Evolutionary conservation across 441 rosid genomes (phyloP).

Genomic region (Gossypium schwendimanii): DNA sequence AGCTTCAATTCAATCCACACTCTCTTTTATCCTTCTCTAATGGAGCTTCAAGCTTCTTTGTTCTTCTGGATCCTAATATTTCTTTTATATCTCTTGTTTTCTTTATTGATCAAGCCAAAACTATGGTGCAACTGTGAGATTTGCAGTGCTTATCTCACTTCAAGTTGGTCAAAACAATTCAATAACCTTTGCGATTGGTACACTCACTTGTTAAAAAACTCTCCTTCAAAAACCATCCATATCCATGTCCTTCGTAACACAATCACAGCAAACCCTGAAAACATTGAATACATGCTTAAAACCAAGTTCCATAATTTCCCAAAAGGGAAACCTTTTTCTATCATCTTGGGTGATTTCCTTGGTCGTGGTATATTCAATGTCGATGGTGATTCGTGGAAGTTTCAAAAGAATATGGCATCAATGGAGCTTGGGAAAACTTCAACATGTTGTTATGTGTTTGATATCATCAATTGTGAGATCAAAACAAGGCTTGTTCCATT

Average conservation of each 20-base stretch:
- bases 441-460: slow-evolving; percentile 39
- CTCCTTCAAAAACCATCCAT: slow-evolving; percentile 48
- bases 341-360: slow-evolving; percentile 46
- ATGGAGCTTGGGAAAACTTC: slow-evolving; percentile 41
- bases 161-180: slow-evolving; percentile 31
- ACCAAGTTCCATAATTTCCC: slow-evolving; percentile 49
- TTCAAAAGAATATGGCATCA: slow-evolving; percentile 45
- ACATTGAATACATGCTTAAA: slow-evolving; percentile 64
- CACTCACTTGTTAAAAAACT: slow-evolving; percentile 42
- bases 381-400: slow-evolving; percentile 49
- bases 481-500: slow-evolving; percentile 31
- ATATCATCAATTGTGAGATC: slow-evolving; percentile 40
- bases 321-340: slow-evolving; percentile 52
- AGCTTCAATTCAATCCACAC: not conserved
- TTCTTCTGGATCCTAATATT: slow-evolving; percentile 6
- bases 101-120: slow-evolving; percentile 15
- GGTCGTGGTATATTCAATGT: slow-evolving; percentile 56
- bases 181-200: slow-evolving; percentile 60
- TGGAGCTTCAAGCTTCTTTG: slow-evolving; percentile 28
- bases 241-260: slow-evolving; percentile 47
- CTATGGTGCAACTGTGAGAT: slow-evolving; percentile 45
- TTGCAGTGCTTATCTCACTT: slow-evolving; percentile 35
- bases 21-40: not conserved
- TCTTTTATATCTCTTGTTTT: not conserved
- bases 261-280: slow-evolving; percentile 53